A percentile compares a stretch with the other conserved stretches of the same genome.
Conservation (phyloP, 306 rosid genomes). For the Hippophae gyantsensis region DNA sequence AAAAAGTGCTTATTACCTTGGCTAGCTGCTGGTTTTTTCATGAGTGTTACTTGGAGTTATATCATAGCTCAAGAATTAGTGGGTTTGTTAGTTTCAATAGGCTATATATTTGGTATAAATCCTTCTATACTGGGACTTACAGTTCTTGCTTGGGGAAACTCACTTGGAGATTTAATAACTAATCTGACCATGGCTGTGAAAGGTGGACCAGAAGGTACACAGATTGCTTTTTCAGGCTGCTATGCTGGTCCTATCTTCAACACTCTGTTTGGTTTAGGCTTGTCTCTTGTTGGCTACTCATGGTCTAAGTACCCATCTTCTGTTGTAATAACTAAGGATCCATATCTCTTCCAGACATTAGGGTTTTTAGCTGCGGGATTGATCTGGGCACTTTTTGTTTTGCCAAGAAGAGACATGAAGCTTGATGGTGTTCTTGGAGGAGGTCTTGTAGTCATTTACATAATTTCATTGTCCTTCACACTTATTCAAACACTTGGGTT, state of each 20-base stretch:
- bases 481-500: slow-evolving; percentile 30
- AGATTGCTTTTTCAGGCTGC: slow-evolving; percentile 72
- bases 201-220: slow-evolving; percentile 68
- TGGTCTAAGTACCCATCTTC: slow-evolving; percentile 42
- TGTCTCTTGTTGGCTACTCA: slow-evolving; percentile 42
- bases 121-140: slow-evolving; percentile 80
- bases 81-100: slow-evolving; percentile 50
- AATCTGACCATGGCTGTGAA: slow-evolving; percentile 59
- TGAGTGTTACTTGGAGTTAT: slow-evolving; percentile 82
- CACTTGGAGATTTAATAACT: slow-evolving; percentile 70
- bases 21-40: slow-evolving; percentile 58
- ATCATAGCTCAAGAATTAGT: slow-evolving; percentile 62
- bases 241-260: slow-evolving; percentile 79
- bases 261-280: slow-evolving; percentile 58
- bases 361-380: slow-evolving; percentile 47
- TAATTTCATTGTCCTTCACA: slow-evolving; percentile 51
- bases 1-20: slow-evolving; percentile 45
- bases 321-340: slow-evolving; percentile 36
- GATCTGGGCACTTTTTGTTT: slow-evolving; percentile 65
- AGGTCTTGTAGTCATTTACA: slow-evolving; percentile 51
- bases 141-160: slow-evolving; percentile 94
- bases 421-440: slow-evolving; percentile 49
- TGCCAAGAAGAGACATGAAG: slow-evolving; percentile 54
- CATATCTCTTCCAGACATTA: slow-evolving; percentile 37
- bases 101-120: slow-evolving; percentile 55